Base-by-base conservation (phyloP, 75 land plant species). In the Pseudotsuga menziesii region DNA sequence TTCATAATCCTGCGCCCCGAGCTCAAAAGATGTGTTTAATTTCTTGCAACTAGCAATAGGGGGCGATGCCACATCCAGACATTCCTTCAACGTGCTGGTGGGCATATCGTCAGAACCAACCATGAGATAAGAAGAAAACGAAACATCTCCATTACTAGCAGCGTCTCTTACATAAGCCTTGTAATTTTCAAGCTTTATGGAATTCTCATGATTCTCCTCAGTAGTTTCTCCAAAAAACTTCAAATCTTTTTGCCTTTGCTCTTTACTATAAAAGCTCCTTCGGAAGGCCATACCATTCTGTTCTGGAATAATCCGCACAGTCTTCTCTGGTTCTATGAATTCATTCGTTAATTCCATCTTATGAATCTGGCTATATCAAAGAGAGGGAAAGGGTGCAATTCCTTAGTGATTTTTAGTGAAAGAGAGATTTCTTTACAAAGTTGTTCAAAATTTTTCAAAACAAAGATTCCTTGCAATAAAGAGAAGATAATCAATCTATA, bases 231-330 rank as follows among this genome's bases (percentile, higher is more conserved):
- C 11, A 27, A 41, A 23, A 13, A 19, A 4, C 16, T 23, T 19
- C 14, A n/a, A 44, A 72, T 72, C 22, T 72, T 60, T 60, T 60
- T 6, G 8, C 56, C 0, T 1, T 3, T 44, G 52, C 19, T 22
- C 58, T 54, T 14, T 23, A 16, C 75, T 48, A 27, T 56, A 11
- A 73, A 56, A 73, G 58, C 27, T 73, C 8, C 61, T 60, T 23
- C 4, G 20, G 22, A 22, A 19, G 22, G 23, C 7, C 11, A 73
- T 55, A 27, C 75, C 75, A 56, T 73, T 73, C 27, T 57, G 75
- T 56, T 57, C 75, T 73, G 75, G 57, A 26, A 73, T 19, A 4
- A 73, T 73, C 57, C 75, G 20, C 20, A 73, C 57, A 9, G 57
- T 26, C 20, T 55, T 73, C 29, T 23, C 75, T 2, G 54, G 54